phyloP scores from a whole-genome alignment of 176 grass and related monocot species.

The Luzula sylvatica region DNA sequence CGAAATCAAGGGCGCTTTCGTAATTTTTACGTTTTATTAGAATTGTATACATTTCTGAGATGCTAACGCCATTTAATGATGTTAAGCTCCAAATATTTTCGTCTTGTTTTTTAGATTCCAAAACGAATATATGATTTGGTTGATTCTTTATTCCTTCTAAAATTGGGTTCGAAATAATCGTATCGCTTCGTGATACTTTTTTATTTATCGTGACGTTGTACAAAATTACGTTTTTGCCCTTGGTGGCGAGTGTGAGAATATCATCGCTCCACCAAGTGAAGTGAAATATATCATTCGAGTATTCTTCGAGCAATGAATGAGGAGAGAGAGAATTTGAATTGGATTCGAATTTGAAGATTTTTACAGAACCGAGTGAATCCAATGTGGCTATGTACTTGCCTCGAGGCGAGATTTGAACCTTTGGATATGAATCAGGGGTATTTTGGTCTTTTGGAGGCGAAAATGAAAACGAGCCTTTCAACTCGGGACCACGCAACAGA shows the following conservation, averaged over 20 bases:
- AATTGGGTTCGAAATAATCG: slow-evolving; percentile 42
- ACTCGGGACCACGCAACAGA: slow-evolving; percentile 28
- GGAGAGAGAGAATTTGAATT: slow-evolving; percentile 29
- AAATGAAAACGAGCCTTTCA: slow-evolving; percentile 69
- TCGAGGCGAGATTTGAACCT: slow-evolving; percentile 79
- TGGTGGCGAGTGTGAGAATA: slow-evolving; percentile 57
- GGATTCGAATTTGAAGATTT: slow-evolving; percentile 47
- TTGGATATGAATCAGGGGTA: slow-evolving; percentile 38
- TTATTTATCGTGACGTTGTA: slow-evolving; percentile 42
- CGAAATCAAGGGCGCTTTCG: slow-evolving; percentile 62
- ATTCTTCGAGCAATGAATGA: slow-evolving; percentile 30
- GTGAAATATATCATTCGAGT: slow-evolving; percentile 45
- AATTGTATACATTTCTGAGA: slow-evolving; percentile 64
- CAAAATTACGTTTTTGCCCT: slow-evolving; percentile 47
- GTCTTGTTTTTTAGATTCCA: slow-evolving; percentile 43
- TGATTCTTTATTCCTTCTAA: slow-evolving; percentile 52
- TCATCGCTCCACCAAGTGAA: slow-evolving; percentile 87
- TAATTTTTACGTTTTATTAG: slow-evolving; percentile 50
- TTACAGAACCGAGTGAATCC: slow-evolving; percentile 64
- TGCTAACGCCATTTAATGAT: slow-evolving; percentile 59
- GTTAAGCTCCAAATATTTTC: slow-evolving; percentile 60
- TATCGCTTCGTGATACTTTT: slow-evolving; percentile 46
- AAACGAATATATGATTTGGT: slow-evolving; percentile 60
- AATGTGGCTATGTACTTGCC: slow-evolving; percentile 57
- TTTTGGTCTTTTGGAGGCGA: slow-evolving; percentile 34